phyloP scores from a whole-genome alignment of 768 basidiomycete species.

The Boletus vermiculosoides region DNA sequence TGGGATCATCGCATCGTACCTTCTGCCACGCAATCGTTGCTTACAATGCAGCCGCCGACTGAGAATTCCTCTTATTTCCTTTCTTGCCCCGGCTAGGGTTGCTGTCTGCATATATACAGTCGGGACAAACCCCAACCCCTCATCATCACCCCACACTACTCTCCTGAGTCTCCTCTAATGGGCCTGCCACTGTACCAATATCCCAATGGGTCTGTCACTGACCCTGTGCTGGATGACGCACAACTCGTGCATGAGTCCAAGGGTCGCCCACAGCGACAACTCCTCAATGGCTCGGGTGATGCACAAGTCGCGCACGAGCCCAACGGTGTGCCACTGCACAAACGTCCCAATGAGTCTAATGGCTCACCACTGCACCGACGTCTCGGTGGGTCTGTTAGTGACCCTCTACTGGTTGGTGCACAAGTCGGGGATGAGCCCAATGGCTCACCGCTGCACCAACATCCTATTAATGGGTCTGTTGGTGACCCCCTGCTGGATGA shows the following conservation, averaged over 20 bases:
- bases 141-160: background rate
- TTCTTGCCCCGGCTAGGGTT: background rate
- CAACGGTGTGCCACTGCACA: background rate
- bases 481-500: background rate
- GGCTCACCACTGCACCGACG: background rate
- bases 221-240: background rate
- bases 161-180: conserved; percentile 18
- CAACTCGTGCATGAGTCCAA: background rate
- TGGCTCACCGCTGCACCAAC: background rate
- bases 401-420: background rate
- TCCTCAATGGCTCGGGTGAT: too few species aligned
- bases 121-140: background rate
- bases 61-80: background rate
- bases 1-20: conserved; percentile 20
- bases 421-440: background rate
- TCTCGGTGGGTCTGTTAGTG: background rate
- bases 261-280: background rate
- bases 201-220: background rate
- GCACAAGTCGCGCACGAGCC: background rate
- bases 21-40: conserved; percentile 1
- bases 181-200: conserved; percentile 15
- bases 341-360: background rate
- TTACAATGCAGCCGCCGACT: background rate
- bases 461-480: too few species aligned
- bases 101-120: conserved; percentile 10